These are phyloP conservation scores for Yamadazyma olivae DNA, from an alignment of 805 yeast genomes.

Conservation along the genomic window DNA sequence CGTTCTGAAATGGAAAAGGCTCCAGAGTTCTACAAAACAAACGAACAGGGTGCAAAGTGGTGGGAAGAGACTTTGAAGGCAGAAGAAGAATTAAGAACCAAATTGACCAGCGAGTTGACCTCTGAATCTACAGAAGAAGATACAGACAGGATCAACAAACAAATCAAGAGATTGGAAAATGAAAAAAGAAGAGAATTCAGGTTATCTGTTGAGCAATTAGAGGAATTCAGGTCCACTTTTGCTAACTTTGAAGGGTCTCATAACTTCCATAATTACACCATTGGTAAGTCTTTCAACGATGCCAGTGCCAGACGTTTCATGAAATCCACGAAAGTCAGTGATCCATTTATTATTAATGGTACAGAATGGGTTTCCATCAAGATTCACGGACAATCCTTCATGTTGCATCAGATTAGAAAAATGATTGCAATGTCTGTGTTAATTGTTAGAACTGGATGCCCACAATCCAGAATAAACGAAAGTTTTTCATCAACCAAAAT, in stretches of 20 bases:
- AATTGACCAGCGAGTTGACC: not conserved
- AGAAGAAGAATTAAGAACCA: conserved; percentile 15
- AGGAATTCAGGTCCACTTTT: conserved; percentile 64
- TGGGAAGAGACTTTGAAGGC: conserved; percentile 53
- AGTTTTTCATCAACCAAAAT: conserved; percentile 73
- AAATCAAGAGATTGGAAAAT: conserved; percentile 62
- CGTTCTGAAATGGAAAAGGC: conserved; percentile 46
- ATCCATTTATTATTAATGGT: conserved; percentile 87
- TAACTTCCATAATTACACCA: conserved; percentile 86
- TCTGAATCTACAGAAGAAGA: conserved; percentile 29
- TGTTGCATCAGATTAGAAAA: conserved; percentile 96
- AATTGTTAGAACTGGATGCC: conserved; percentile 82
- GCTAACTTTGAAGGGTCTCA: conserved; percentile 79
- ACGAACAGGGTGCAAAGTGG: conserved; percentile 68
- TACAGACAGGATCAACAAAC: conserved; percentile 1
- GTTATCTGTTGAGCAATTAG: conserved; percentile 59
- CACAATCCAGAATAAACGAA: conserved; percentile 67
- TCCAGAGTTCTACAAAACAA: conserved; percentile 61
- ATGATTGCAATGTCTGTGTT: conserved; percentile 96
- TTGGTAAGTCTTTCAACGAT: conserved; percentile 80
- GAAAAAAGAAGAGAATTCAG: conserved; percentile 66
- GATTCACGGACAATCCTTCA: conserved; percentile 96
- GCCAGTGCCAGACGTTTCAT: conserved; percentile 82
- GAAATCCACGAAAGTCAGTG: conserved; percentile 74
- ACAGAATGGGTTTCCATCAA: conserved; percentile 96